phyloP scores from a whole-genome alignment of 2,329 filamentous ascomycete species.

The Bipolaris cookei region DNA sequence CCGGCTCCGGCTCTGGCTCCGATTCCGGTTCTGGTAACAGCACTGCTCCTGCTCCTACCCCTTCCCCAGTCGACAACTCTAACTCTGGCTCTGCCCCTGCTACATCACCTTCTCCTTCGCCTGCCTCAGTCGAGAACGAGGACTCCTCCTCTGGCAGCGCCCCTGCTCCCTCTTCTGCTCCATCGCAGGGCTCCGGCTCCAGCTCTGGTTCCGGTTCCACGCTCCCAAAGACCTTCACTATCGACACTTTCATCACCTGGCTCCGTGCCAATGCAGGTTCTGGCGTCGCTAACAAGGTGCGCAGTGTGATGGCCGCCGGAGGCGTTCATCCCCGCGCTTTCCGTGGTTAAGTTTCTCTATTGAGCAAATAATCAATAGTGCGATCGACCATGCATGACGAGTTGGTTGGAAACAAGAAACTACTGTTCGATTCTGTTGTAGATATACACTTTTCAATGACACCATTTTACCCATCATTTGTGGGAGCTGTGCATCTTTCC shows the following conservation, averaged over 20 bases:
- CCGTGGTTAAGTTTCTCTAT: conserved; percentile 21
- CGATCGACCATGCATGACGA: neutral
- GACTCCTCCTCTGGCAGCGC: conserved; percentile 16
- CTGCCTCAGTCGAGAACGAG: too few species aligned
- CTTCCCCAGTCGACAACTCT: conserved; percentile 13
- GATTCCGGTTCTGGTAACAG: neutral
- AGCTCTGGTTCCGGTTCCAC: conserved; percentile 18
- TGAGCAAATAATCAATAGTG: neutral
- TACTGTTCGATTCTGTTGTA: conserved; percentile 38
- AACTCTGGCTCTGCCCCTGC: conserved; percentile 18
- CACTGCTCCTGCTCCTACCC: conserved; percentile 15
- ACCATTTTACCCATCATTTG: conserved; percentile 16
- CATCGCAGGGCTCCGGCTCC: conserved; percentile 12
- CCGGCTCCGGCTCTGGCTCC: conserved; percentile 20
- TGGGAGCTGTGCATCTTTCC: neutral
- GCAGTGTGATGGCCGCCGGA: conserved; percentile 32
- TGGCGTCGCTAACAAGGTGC: conserved; percentile 30
- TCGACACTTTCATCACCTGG: conserved; percentile 44
- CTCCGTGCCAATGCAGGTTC: conserved; percentile 37
- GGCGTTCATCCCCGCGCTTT: conserved; percentile 40
- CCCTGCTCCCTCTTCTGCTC: conserved; percentile 17
- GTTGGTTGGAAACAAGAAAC: conserved; percentile 8
- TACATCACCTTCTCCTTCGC: conserved; percentile 13
- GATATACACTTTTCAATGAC: conserved; percentile 35
- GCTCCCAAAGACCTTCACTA: conserved; percentile 42